Evolutionary conservation across 371 early-diverging fungal species (phyloP).

Genomic region (Rhizopus sp.): DNA sequence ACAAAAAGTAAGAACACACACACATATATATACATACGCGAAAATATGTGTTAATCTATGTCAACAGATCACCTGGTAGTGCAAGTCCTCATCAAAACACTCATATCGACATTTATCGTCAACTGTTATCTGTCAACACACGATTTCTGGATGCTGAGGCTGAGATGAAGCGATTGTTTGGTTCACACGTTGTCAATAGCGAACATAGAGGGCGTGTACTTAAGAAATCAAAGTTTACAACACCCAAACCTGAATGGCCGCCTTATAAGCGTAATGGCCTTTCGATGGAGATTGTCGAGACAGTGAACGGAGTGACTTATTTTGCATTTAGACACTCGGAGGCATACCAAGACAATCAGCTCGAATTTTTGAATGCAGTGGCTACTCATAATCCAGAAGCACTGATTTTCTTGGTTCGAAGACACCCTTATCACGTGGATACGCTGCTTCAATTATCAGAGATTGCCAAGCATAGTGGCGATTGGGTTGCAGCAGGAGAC

Average conservation of each 20-base stretch:
- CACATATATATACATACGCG: too few relatives aligned
- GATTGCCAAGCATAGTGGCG: conserved; percentile 81
- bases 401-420: conserved; percentile 64
- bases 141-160: conserved; percentile 80
- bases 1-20: conserved; percentile 40
- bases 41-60: background rate
- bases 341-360: conserved; percentile 72
- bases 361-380: conserved; percentile 73
- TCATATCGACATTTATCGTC: conserved; percentile 29
- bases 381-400: conserved; percentile 77
- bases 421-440: conserved; percentile 88
- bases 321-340: conserved; percentile 72
- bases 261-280: conserved; percentile 69
- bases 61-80: background rate
- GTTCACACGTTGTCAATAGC: conserved; percentile 73
- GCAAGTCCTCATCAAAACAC: background rate
- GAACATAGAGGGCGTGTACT: conserved; percentile 50
- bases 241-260: conserved; percentile 81
- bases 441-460: conserved; percentile 83
- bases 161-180: conserved; percentile 90
- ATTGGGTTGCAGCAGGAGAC: conserved; percentile 74
- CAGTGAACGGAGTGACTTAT: conserved; percentile 48
- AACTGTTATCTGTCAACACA: conserved; percentile 64
- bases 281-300: conserved; percentile 69
- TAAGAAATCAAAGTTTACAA: conserved; percentile 67